Conservation (phyloP, 441 rosid genomes). For the Jatropha multifida region DNA sequence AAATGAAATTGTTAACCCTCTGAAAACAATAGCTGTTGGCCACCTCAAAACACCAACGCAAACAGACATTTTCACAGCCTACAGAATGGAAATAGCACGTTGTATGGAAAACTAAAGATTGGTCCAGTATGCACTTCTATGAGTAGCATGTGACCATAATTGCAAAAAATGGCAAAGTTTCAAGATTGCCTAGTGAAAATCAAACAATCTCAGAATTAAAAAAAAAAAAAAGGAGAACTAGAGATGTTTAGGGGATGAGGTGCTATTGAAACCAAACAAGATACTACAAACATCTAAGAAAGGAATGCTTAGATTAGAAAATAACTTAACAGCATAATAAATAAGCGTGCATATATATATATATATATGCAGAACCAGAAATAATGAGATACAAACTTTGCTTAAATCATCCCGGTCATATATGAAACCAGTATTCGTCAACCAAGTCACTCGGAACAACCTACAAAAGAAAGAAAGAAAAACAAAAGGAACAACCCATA, state of each 20-base stretch:
- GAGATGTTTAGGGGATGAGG: background rate
- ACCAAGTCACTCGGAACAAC: conserved; percentile 93
- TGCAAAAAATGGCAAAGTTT: too few species aligned
- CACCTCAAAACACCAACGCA: conserved; percentile 10
- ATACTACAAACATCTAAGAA: conserved; percentile 1
- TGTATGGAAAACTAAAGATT: too few species aligned
- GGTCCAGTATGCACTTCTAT: too few species aligned
- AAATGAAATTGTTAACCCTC: conserved; percentile 8
- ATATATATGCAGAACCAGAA: conserved; percentile 23
- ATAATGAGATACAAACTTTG: conserved; percentile 62
- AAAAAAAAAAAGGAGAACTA: background rate
- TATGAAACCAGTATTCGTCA: conserved; percentile 79
- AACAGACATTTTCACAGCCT: background rate
- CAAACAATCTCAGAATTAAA: background rate
- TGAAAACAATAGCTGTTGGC: conserved; percentile 5
- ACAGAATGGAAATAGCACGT: background rate
- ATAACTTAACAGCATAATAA: background rate
- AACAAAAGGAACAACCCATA: too few species aligned
- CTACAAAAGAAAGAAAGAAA: conserved; percentile 68
- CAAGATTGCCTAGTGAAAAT: too few species aligned
- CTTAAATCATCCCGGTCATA: conserved; percentile 68
- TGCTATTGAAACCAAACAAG: background rate
- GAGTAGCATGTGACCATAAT: too few species aligned
- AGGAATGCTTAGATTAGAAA: background rate
- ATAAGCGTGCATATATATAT: background rate